These are phyloP conservation scores for Gentiana dahurica DNA, from an alignment of 257 asterid genomes.

Conservation along the genomic window DNA sequence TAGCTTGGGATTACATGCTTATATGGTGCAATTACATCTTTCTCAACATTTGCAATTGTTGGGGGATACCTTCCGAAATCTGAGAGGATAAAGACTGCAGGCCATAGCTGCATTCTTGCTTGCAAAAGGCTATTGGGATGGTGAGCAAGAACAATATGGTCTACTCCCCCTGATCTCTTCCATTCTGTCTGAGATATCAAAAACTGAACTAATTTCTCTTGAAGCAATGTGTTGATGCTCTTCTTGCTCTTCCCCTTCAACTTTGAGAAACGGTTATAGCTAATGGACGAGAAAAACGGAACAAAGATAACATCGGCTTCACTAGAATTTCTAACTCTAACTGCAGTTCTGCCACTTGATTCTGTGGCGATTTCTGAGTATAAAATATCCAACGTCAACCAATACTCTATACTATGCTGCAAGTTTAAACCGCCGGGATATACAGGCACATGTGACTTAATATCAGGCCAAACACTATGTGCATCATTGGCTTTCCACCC, in stretches of 20 bases:
- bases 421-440: conserved; percentile 89
- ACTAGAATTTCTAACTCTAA: conserved; percentile 55
- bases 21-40: conserved; percentile 91
- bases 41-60: conserved; percentile 69
- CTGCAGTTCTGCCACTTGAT: conserved; percentile 38
- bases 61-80: conserved; percentile 97
- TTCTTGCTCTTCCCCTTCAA: conserved; percentile 30
- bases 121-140: conserved; percentile 87
- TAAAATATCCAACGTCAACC: conserved; percentile 82
- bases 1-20: conserved; percentile 51
- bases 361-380: conserved; percentile 38
- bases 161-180: conserved; percentile 71
- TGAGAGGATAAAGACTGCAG: conserved; percentile 63
- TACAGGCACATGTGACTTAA: conserved; percentile 39
- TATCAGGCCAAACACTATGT: conserved; percentile 68
- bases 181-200: conserved; percentile 58
- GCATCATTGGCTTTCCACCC: conserved; percentile 54
- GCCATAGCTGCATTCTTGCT: conserved; percentile 85
- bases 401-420: conserved; percentile 94
- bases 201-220: conserved; percentile 59
- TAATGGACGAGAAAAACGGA: conserved; percentile 77
- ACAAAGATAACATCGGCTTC: conserved; percentile 90
- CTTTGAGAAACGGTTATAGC: conserved; percentile 71
- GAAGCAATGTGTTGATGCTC: conserved; percentile 43
- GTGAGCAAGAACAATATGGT: conserved; percentile 82